Percentiles rank a stretch among this genome's conserved stretches.
phyloP scores from a whole-genome alignment of 306 rosid genomes.

The Lathyrus aphaca region DNA sequence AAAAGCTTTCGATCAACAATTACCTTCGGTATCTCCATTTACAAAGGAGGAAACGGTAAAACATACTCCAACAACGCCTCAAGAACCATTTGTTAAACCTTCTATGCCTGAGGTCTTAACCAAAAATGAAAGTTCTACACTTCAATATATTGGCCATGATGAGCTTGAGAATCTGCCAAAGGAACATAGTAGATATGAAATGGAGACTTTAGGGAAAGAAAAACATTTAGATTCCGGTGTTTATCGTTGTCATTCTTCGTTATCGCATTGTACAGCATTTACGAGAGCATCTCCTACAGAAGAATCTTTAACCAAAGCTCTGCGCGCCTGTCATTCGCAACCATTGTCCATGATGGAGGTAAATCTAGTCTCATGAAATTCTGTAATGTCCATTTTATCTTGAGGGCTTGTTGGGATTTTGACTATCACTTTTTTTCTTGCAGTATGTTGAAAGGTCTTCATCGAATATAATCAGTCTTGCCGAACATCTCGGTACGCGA shows the following conservation, averaged over 20 bases:
- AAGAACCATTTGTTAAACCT: slow-evolving; percentile 43
- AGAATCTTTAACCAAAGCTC: slow-evolving; percentile 59
- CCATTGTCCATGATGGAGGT: slow-evolving; percentile 96
- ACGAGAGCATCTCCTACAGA: slow-evolving; percentile 60
- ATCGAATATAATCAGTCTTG: slow-evolving; percentile 77
- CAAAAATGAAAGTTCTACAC: slow-evolving; percentile 52
- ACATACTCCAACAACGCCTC: no score
- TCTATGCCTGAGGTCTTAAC: slow-evolving; percentile 47
- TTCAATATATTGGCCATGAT: slow-evolving; percentile 49
- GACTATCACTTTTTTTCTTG: slow-evolving; percentile 39
- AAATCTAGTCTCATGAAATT: slow-evolving; percentile 38
- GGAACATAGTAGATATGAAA: slow-evolving; percentile 44
- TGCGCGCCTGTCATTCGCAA: slow-evolving; percentile 87
- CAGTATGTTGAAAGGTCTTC: slow-evolving; percentile 76
- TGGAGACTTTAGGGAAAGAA: slow-evolving; percentile 51
- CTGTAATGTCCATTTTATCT: slow-evolving; percentile 1
- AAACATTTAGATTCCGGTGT: slow-evolving; percentile 67
- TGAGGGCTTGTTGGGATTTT: slow-evolving; percentile 40
- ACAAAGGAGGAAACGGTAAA: no score
- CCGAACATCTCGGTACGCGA: slow-evolving; percentile 94
- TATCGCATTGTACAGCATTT: slow-evolving; percentile 64
- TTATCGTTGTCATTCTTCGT: slow-evolving; percentile 85
- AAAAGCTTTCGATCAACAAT: slow-evolving; percentile 80
- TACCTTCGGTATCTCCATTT: no score
- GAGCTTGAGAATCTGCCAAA: slow-evolving; percentile 44